phyloP scores from a whole-genome alignment of 305 asterid genomes.

The Galium porrigens region DNA sequence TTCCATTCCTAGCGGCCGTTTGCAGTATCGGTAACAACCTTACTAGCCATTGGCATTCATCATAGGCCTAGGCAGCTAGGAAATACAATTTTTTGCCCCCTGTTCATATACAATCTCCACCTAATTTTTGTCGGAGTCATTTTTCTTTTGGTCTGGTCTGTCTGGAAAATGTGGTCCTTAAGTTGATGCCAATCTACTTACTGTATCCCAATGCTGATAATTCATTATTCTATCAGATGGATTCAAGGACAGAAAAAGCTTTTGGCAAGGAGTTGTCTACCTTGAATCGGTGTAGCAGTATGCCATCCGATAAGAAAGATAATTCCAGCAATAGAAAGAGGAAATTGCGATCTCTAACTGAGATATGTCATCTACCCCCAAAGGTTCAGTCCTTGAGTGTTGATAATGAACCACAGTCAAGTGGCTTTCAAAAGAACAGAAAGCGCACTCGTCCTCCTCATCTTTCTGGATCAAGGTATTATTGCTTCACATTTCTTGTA shows the following conservation, averaged over 20 bases:
- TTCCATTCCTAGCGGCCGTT: neutral
- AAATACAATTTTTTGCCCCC: neutral
- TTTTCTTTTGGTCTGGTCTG: neutral
- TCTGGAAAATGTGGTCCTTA: neutral
- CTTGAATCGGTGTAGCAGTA: conserved; percentile 22
- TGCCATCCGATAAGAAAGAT: conserved; percentile 19
- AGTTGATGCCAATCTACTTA: neutral
- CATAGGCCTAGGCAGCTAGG: neutral
- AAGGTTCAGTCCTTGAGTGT: conserved; percentile 25
- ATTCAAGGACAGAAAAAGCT: conserved; percentile 19
- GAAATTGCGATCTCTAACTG: conserved; percentile 29
- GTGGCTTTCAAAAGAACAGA: conserved; percentile 25
- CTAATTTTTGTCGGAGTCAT: neutral
- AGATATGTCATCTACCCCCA: conserved; percentile 37
- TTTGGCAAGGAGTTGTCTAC: conserved; percentile 35
- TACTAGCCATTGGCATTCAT: conserved; percentile 2
- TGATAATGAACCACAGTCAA: conserved; percentile 21
- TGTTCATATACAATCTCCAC: neutral
- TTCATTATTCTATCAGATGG: conserved; percentile 30
- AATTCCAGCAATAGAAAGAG: conserved; percentile 24
- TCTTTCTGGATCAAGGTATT: conserved; percentile 34
- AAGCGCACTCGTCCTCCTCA: conserved; percentile 23
- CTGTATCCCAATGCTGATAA: neutral
- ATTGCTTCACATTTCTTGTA: conserved; percentile 11
- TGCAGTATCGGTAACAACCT: neutral